Percentiles rank a stretch among this genome's conserved stretches.
Evolutionary conservation across 2,329 filamentous ascomycete genomes (phyloP).

Genomic region (Aspergillus floridensis): DNA sequence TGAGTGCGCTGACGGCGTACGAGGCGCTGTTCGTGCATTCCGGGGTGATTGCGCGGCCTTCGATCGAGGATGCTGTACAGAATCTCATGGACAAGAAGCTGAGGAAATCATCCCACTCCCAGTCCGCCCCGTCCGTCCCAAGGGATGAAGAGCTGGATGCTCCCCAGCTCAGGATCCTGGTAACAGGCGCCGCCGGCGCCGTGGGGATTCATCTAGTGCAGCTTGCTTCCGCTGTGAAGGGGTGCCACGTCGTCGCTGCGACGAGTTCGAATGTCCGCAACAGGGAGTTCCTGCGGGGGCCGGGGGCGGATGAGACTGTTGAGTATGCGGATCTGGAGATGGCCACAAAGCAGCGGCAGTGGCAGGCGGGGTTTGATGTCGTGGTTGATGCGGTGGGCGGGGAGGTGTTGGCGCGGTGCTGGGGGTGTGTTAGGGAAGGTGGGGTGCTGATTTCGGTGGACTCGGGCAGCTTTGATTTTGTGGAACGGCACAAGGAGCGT

Average conservation of each 20-base stretch:
- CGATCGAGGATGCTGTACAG: not conserved
- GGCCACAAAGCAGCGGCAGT: not conserved
- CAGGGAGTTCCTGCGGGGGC: slow-evolving; percentile 28
- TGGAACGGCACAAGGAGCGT: slow-evolving; percentile 20
- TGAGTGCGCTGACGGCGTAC: slow-evolving; percentile 32
- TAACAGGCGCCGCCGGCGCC: slow-evolving; percentile 39
- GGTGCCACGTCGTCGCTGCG: slow-evolving; percentile 32
- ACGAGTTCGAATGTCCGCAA: slow-evolving; percentile 37
- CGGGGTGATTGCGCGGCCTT: slow-evolving; percentile 4
- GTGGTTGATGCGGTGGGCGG: slow-evolving; percentile 31
- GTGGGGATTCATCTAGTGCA: slow-evolving; percentile 41
- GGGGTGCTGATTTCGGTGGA: slow-evolving; percentile 30
- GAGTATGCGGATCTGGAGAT: slow-evolving; percentile 31
- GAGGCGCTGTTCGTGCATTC: slow-evolving; percentile 33
- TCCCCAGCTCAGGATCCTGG: slow-evolving; percentile 22
- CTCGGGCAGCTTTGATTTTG: slow-evolving; percentile 29
- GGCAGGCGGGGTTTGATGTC: slow-evolving; percentile 18
- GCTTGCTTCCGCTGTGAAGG: slow-evolving; percentile 32
- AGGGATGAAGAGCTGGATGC: no score
- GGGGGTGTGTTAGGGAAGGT: slow-evolving; percentile 17
- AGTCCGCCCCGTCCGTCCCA: no score
- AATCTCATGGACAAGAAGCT: not conserved
- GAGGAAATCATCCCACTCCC: no score
- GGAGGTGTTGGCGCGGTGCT: slow-evolving; percentile 20
- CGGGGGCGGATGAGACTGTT: slow-evolving; percentile 41